Conservation (phyloP, 2,329 filamentous ascomycete species). For the Fusarium xyrophilum region DNA sequence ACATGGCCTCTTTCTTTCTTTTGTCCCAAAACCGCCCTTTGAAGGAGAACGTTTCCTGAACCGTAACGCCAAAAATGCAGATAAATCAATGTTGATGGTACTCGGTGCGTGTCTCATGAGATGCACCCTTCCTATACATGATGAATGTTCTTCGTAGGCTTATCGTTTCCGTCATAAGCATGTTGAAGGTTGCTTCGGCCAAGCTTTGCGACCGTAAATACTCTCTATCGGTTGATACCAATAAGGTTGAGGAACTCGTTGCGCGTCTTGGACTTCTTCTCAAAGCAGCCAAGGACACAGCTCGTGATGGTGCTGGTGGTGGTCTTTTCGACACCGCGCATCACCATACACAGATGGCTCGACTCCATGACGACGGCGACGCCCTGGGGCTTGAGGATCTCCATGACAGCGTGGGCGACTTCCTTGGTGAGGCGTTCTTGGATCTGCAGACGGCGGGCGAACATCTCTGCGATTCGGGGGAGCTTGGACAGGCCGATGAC, state of each 20-base stretch:
- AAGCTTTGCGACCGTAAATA: background rate
- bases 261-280: slow-evolving; percentile 88
- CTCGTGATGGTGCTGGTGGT: slow-evolving; percentile 88
- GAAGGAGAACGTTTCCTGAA: slow-evolving; percentile 14
- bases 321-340: slow-evolving; percentile 97
- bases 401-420: slow-evolving; percentile 90
- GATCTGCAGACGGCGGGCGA: slow-evolving; percentile 88
- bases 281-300: slow-evolving; percentile 96
- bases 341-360: slow-evolving; percentile 97
- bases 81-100: slow-evolving; percentile 23
- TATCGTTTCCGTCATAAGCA: slow-evolving; percentile 23
- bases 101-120: background rate
- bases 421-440: slow-evolving; percentile 97
- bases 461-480: slow-evolving; percentile 96
- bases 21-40: slow-evolving; percentile 24
- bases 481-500: slow-evolving; percentile 97
- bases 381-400: slow-evolving; percentile 90
- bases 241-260: slow-evolving; percentile 92
- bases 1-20: slow-evolving; percentile 36
- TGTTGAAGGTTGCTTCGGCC: slow-evolving; percentile 26
- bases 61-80: slow-evolving; percentile 32
- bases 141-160: slow-evolving; percentile 25
- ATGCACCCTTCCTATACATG: slow-evolving; percentile 20
- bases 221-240: slow-evolving; percentile 58
- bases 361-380: slow-evolving; percentile 98